These are phyloP conservation scores for Diaporthe australafricana DNA, from an alignment of 2,329 filamentous ascomycete species.

Conservation along the genomic window DNA sequence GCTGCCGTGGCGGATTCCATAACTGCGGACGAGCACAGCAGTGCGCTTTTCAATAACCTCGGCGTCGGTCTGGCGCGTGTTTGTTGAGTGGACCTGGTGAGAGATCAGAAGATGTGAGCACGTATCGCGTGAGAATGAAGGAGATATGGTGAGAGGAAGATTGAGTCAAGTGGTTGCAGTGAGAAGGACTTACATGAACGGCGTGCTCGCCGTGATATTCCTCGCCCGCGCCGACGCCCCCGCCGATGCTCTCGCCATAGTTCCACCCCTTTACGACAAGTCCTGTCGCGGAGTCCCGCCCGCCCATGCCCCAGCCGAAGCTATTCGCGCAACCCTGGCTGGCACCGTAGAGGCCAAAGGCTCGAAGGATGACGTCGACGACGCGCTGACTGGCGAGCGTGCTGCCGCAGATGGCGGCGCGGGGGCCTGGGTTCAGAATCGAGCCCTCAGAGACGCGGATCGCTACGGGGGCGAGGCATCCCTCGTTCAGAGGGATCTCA, in stretches of 20 bases:
- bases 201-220: constrained; percentile 46
- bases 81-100: constrained; percentile 48
- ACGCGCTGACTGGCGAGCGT: constrained; percentile 57
- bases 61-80: constrained; percentile 51
- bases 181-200: constrained; percentile 42
- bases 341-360: constrained; percentile 43
- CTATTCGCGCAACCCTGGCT: constrained; percentile 47
- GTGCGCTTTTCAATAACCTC: constrained; percentile 52
- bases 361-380: constrained; percentile 46
- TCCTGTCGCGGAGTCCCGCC: constrained; percentile 43
- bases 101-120: too few species aligned
- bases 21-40: constrained; percentile 47
- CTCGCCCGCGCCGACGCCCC: constrained; percentile 47
- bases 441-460: constrained; percentile 46
- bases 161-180: too few species aligned
- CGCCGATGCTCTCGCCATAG: constrained; percentile 51
- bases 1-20: constrained; percentile 44
- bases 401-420: constrained; percentile 64
- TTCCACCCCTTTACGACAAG: constrained; percentile 45
- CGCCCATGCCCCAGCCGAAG: constrained; percentile 49
- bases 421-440: constrained; percentile 46
- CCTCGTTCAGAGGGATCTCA: constrained; percentile 52
- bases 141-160: too few species aligned
- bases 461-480: constrained; percentile 48
- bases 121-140: too few species aligned